phyloP scores from a whole-genome alignment of 2,329 filamentous ascomycete genomes.

The Trichophyton rubrum region DNA sequence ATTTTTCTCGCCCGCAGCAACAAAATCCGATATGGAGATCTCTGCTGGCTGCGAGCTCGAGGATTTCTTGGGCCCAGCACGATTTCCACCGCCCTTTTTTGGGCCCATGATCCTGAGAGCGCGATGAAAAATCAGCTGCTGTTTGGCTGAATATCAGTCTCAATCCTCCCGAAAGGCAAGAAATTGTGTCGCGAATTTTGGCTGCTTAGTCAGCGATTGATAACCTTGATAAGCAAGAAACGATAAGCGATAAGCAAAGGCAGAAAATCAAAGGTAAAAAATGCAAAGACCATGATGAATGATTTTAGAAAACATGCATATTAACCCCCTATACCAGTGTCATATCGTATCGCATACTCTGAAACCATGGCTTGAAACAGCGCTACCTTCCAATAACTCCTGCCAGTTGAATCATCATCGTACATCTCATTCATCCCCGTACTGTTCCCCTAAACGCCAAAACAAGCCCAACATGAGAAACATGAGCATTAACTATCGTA shows the following conservation, averaged over 20 bases:
- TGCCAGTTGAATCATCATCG: not conserved
- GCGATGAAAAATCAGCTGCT: not conserved
- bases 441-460: not conserved
- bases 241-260: not conserved
- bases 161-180: not conserved
- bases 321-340: not conserved
- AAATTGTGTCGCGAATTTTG: not conserved
- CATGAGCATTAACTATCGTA: not conserved
- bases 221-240: not conserved
- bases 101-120: conserved; percentile 25
- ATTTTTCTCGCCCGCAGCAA: conserved; percentile 11
- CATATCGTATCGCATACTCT: not conserved
- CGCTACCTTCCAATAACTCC: not conserved
- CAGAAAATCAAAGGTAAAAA: not conserved
- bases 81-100: conserved; percentile 30
- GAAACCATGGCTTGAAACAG: not conserved
- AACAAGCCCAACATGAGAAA: not conserved
- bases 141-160: not conserved
- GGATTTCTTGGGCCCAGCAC: conserved; percentile 29
- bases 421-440: not conserved
- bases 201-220: not conserved
- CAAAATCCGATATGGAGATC: conserved; percentile 15
- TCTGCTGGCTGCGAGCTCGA: conserved; percentile 25
- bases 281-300: not conserved
- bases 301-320: not conserved